Evolutionary conservation across 768 basidiomycete species (phyloP), one percentile per base, ranked within the genome.

Genomic region (Kondoa subrosea): DNA sequence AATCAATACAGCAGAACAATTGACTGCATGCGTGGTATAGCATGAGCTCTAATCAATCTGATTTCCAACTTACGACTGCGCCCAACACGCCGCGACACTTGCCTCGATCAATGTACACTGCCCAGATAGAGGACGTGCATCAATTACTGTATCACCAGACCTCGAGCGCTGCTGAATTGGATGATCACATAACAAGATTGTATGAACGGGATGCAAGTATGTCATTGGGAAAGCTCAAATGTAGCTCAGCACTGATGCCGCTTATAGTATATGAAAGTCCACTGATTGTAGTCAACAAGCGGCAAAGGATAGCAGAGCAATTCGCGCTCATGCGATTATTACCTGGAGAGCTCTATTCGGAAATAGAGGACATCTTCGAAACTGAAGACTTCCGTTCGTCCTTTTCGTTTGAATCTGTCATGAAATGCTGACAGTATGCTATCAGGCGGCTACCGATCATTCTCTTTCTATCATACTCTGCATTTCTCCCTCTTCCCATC

Each of bases 261-360:
- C 8, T 50, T 50, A 50, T 21, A 50, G 40, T 50, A 21, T 50
- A 50, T 50, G 12, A 50, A 50, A 50, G 40, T 50, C 40, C 40
- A 8, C 40, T 50, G 40, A 21, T 50, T 8, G 40, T 50, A 8
- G 40, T 50, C 12, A 50, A 8, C 40, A 50, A 50, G 40, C 40
- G 40, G 21, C 40, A 50, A 50, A 50, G 40, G 40, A 50, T 17
- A 14, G 34, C 25, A 29, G n/a, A 63, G 59, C 66, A 34, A 59
- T 34, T 30, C 58, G 12, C 66, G 29, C 61, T 63, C 8, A 3
- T 63, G 61, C 27, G 27, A 27, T 26, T 27, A 17, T n/a, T 63
- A 12, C 61, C 61, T 63, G 61, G 61, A 27, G 61, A 63, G 29
- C 26, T 63, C 26, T 63, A n/a, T 3, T 63, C 61, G 26, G 61